A percentile compares a stretch with the other conserved stretches of the same genome.
Evolutionary conservation across 1,139 yeast species (phyloP).

Genomic region (Zygosaccharomyces pseudobailii): DNA sequence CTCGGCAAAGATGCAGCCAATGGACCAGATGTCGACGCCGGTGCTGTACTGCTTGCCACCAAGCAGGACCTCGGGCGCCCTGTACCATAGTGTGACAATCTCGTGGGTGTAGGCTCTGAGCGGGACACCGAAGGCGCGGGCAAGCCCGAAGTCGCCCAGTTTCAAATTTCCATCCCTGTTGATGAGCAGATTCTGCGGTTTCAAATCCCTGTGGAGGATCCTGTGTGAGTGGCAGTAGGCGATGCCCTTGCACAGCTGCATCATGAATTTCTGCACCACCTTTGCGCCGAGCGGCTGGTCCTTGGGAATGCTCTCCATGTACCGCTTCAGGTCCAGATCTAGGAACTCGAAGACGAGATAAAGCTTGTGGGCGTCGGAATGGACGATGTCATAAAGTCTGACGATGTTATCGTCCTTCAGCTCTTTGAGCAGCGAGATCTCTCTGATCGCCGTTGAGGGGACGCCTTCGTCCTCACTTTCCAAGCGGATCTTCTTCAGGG

Average conservation of each 20-base stretch:
- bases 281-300: conserved; percentile 86
- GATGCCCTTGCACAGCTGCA: conserved; percentile 87
- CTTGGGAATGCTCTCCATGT: conserved; percentile 93
- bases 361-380: conserved; percentile 91
- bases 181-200: conserved; percentile 91
- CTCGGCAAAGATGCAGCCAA: conserved; percentile 97
- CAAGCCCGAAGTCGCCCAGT: conserved; percentile 95
- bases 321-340: conserved; percentile 90
- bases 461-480: conserved; percentile 99
- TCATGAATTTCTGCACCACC: conserved; percentile 90
- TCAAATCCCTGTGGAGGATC: conserved; percentile 90
- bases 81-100: conserved; percentile 96
- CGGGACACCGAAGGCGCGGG: conserved; percentile 97
- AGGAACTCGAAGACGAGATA: conserved; percentile 90
- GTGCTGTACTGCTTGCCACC: conserved; percentile 98
- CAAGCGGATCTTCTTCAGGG: conserved; percentile 86
- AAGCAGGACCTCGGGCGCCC: conserved; percentile 91
- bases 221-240: conserved; percentile 94
- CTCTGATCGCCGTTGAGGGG: conserved; percentile 96
- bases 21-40: conserved; percentile 98
- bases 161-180: conserved; percentile 94
- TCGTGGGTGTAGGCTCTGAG: conserved; percentile 95
- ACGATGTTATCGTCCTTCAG: conserved; percentile 91
- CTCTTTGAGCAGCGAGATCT: conserved; percentile 88
- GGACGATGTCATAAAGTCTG: conserved; percentile 86